Base-by-base conservation (phyloP, 2,329 filamentous ascomycete genomes). In the Fusarium pseudonygamai region DNA sequence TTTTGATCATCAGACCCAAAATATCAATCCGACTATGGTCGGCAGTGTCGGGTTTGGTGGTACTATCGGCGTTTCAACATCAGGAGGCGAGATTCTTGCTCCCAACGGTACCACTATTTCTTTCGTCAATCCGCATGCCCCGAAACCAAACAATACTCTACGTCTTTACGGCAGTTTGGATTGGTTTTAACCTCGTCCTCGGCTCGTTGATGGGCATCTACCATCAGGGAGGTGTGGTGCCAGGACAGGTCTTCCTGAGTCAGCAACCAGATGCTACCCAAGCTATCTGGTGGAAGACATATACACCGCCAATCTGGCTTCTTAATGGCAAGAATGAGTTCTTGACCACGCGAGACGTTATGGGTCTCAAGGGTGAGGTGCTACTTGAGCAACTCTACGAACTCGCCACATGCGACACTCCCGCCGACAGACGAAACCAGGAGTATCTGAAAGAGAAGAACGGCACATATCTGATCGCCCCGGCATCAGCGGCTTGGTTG, bases 241-340 rank as follows among this genome's bases (percentile, higher is more conserved):
- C 93, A 1, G 90, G 90, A 12, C 93, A 96, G 77, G 89, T 93
- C 2, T 93, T 93, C 79, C 86, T 96, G 78, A 92, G 90, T 77
- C 89, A 88, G 61, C 91, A 93, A 73, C 86, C 89, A 9, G 91
- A 92, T 71, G 90, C 92, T 14, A 91, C 90, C 4, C 87, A 92
- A 39, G 92, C 91, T 7, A 86, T 93, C 57, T 96, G 93, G 93
- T 96, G 93, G 93, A 95, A 95, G 80, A 95, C 93, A 3, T 95
- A 95, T 79, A 93, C 91, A 79, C 93, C 93, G 24, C 93, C 93
- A 0, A 91, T 92, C 40, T 96, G 93, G 93, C 86, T 96, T 26
- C 85, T 95, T 12, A 92, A 94, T 73, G 91, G 92, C 60, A 93
- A 93, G 81, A 94, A 93, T 73, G 88, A 91, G 74, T 87, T 93